Conservation (phyloP, 2,329 filamentous ascomycete genomes). For the Scleromitrula shiraiana region DNA sequence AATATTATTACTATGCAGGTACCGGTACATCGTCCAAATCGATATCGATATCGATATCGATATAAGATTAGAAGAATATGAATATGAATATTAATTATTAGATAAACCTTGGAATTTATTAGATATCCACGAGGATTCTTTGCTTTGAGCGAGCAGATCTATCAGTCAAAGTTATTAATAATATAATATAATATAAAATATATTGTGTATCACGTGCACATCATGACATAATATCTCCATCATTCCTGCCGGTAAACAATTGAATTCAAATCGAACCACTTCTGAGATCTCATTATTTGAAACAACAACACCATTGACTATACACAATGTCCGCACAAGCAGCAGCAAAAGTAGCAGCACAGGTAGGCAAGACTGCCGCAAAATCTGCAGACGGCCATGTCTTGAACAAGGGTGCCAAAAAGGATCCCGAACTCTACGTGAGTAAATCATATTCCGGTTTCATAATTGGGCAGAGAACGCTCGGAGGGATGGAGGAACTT, state of each 20-base stretch:
- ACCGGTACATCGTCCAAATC: no score
- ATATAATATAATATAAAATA: no score
- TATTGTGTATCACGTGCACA: no score
- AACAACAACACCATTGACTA: constrained; percentile 8
- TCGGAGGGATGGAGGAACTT: not conserved
- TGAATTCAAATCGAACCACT: constrained; percentile 14
- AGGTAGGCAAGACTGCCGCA: constrained; percentile 30
- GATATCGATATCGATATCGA: no score
- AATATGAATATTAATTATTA: no score
- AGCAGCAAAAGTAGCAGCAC: constrained; percentile 28
- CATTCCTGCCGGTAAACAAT: constrained; percentile 8
- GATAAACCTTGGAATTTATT: no score
- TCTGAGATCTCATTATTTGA: not conserved
- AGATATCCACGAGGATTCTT: no score
- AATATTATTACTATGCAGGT: no score
- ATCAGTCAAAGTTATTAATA: no score
- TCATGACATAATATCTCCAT: no score
- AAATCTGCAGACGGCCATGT: constrained; percentile 38
- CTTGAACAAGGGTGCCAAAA: constrained; percentile 56
- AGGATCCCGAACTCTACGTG: constrained; percentile 71
- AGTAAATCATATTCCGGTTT: constrained; percentile 22
- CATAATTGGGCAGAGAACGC: not conserved
- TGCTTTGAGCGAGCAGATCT: no score
- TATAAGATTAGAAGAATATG: no score
- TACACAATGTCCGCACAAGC: constrained; percentile 27